phyloP scores from a whole-genome alignment of 805 yeast species.

The Lipomyces lipofer region DNA sequence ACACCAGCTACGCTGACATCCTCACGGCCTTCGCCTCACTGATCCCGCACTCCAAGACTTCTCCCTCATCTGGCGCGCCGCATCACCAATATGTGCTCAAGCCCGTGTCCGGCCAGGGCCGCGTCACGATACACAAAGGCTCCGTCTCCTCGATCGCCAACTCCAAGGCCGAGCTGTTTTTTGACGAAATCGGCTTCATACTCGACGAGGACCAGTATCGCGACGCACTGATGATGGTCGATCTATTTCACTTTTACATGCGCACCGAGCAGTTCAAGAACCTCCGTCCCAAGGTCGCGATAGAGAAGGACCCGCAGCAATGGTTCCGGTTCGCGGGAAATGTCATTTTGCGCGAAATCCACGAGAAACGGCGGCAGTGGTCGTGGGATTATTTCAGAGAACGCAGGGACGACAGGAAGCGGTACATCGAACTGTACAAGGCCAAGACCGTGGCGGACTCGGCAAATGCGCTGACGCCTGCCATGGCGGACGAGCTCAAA shows the following conservation, averaged over 20 bases:
- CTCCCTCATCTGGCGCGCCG: slow-evolving; percentile 17
- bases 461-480: slow-evolving; percentile 24
- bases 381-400: slow-evolving; percentile 79
- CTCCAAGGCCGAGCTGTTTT: slow-evolving; percentile 69
- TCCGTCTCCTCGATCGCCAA: slow-evolving; percentile 65
- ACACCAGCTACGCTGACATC: background rate
- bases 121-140: slow-evolving; percentile 76
- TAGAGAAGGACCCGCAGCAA: slow-evolving; percentile 62
- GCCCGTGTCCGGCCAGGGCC: slow-evolving; percentile 90
- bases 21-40: slow-evolving; percentile 15
- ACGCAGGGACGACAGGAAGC: slow-evolving; percentile 69
- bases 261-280: slow-evolving; percentile 74
- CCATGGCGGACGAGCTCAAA: slow-evolving; percentile 44
- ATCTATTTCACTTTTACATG: slow-evolving; percentile 74
- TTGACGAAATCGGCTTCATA: slow-evolving; percentile 86
- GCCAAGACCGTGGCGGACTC: slow-evolving; percentile 48
- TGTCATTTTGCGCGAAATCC: slow-evolving; percentile 77
- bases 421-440: slow-evolving; percentile 70
- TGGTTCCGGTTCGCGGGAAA: slow-evolving; percentile 84
- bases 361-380: slow-evolving; percentile 77
- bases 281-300: slow-evolving; percentile 59
- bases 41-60: slow-evolving; percentile 5
- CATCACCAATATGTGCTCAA: slow-evolving; percentile 53
- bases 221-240: slow-evolving; percentile 76
- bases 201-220: slow-evolving; percentile 83